These are phyloP conservation scores for Takashimella tepidaria DNA, from an alignment of 1,284 basidiomycete genomes.

Conservation along the genomic window DNA sequence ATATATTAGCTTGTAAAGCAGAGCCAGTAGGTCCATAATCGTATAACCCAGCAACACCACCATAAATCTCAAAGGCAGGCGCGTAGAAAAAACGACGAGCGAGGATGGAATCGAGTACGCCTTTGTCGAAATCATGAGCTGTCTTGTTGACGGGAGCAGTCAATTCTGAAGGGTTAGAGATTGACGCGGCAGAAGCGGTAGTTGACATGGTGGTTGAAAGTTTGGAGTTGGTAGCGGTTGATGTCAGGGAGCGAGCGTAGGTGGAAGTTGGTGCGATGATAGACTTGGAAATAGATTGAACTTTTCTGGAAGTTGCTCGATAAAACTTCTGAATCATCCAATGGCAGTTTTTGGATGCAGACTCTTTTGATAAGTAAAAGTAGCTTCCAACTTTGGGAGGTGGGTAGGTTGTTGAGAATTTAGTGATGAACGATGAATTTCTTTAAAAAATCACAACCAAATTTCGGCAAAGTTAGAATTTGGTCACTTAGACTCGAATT, in stretches of 20 bases:
- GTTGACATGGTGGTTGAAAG: slow-evolving; percentile 13
- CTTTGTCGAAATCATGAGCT: slow-evolving; percentile 84
- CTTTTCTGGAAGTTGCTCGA: too few relatives aligned
- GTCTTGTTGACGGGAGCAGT: slow-evolving; percentile 63
- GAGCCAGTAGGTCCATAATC: slow-evolving; percentile 96
- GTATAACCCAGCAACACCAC: slow-evolving; percentile 92
- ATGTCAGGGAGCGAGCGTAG: neutral
- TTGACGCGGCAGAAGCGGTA: slow-evolving; percentile 31
- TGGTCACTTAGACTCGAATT: too few relatives aligned
- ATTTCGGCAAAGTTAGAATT: too few relatives aligned
- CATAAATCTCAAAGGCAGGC: slow-evolving; percentile 97
- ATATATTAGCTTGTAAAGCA: slow-evolving; percentile 92
- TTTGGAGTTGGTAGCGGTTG: neutral
- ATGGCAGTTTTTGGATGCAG: too few relatives aligned
- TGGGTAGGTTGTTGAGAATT: too few relatives aligned
- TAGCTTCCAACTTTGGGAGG: too few relatives aligned
- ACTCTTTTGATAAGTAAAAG: too few relatives aligned
- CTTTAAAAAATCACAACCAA: too few relatives aligned
- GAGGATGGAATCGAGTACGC: slow-evolving; percentile 77
- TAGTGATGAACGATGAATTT: too few relatives aligned
- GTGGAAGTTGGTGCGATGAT: too few relatives aligned
- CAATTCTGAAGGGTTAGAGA: slow-evolving; percentile 31
- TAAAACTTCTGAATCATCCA: too few relatives aligned
- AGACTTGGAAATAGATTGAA: too few relatives aligned
- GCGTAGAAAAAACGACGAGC: slow-evolving; percentile 96